Percentiles rank a stretch among this genome's conserved stretches.
Conservation (phyloP, 768 basidiomycete species). For the Mycena haematopus region DNA sequence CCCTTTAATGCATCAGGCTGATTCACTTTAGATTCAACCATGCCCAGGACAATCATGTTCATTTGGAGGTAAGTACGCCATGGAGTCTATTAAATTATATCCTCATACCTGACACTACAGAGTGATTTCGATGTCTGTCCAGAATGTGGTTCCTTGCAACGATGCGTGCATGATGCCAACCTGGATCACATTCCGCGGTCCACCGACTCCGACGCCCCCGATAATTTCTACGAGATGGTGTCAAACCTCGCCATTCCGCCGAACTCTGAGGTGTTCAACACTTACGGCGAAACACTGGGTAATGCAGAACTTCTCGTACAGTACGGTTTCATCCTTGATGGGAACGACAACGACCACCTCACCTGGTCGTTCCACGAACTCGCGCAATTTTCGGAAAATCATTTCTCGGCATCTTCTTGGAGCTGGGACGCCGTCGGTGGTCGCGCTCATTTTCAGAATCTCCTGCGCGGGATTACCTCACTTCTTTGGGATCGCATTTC, state of each 20-base stretch:
- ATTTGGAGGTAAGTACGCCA: conserved; percentile 64
- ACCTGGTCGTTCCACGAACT: conserved; percentile 48
- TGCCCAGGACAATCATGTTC: conserved; percentile 68
- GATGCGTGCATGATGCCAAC: conserved; percentile 72
- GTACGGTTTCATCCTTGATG: conserved; percentile 80
- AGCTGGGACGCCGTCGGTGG: conserved; percentile 11
- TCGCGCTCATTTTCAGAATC: conserved; percentile 12
- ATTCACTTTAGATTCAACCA: conserved; percentile 74
- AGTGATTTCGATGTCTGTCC: conserved; percentile 78
- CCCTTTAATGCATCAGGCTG: background rate
- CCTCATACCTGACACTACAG: conserved; percentile 41
- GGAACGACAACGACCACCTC: conserved; percentile 70
- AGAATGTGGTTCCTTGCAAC: conserved; percentile 69
- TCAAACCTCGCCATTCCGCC: conserved; percentile 57
- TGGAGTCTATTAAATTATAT: conserved; percentile 4
- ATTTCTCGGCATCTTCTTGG: conserved; percentile 13
- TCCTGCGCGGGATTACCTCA: conserved; percentile 17
- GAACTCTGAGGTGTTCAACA: conserved; percentile 72
- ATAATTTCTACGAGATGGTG: conserved; percentile 71
- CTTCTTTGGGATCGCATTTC: conserved; percentile 27
- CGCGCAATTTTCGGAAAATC: conserved; percentile 24
- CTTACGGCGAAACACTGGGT: conserved; percentile 69
- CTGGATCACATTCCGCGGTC: conserved; percentile 15
- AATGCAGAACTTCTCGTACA: conserved; percentile 71
- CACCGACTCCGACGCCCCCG: conserved; percentile 32